These are phyloP conservation scores for Golubevia pallescens DNA, from an alignment of 1,284 basidiomycete species.

Conservation along the genomic window DNA sequence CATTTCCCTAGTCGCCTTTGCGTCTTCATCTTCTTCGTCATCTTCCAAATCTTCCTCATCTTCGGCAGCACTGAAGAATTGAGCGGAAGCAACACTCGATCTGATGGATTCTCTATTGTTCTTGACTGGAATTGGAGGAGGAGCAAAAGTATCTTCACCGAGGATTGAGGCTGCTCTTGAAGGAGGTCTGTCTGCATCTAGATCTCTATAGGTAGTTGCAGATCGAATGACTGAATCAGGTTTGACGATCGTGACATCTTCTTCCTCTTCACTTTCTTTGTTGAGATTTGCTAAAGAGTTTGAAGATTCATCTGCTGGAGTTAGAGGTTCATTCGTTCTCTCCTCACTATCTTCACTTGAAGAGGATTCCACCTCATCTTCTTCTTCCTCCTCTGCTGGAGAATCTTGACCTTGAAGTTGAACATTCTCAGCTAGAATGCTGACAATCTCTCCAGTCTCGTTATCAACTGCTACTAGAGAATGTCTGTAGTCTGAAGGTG, in stretches of 20 bases:
- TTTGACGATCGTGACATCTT: background rate
- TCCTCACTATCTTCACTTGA: too few species aligned
- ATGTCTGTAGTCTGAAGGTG: constrained; percentile 24
- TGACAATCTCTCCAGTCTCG: constrained; percentile 33
- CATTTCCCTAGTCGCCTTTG: constrained; percentile 21
- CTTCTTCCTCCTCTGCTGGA: too few species aligned
- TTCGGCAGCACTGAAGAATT: constrained; percentile 29
- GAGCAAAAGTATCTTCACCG: constrained; percentile 36
- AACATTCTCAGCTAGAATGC: constrained; percentile 33
- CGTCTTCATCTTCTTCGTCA: constrained; percentile 11
- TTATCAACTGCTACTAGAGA: constrained; percentile 44
- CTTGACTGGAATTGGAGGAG: constrained; percentile 39
- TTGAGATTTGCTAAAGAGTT: too few species aligned
- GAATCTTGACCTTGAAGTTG: constrained; percentile 10
- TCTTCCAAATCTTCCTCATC: constrained; percentile 5
- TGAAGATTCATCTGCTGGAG: too few species aligned
- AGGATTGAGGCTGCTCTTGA: constrained; percentile 18
- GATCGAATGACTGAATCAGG: constrained; percentile 11
- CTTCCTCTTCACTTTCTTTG: too few species aligned
- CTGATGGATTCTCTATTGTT: constrained; percentile 11
- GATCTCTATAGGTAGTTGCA: constrained; percentile 19
- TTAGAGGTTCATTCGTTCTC: too few species aligned
- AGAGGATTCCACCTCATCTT: too few species aligned
- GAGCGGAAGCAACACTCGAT: constrained; percentile 16
- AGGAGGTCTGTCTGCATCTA: background rate